Evolutionary conservation across 1,284 basidiomycete species (phyloP).

Genomic region (Apiotrichum mycotoxinovorans): DNA sequence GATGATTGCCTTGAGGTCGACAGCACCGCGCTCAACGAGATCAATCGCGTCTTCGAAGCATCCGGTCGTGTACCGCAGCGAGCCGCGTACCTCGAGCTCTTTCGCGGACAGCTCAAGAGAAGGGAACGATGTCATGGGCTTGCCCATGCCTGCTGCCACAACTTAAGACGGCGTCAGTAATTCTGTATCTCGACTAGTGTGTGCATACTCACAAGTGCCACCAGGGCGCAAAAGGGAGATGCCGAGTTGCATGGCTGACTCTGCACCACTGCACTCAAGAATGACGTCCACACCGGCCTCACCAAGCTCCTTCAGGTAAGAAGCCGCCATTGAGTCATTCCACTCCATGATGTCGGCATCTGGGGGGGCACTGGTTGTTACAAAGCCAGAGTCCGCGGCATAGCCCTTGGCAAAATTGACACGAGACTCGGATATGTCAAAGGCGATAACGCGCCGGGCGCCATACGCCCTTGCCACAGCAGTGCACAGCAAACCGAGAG

Average conservation of each 20-base stretch:
- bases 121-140: conserved; percentile 25
- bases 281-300: conserved; percentile 56
- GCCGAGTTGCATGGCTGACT: conserved; percentile 59
- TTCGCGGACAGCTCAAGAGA: conserved; percentile 51
- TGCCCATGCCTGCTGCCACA: conserved; percentile 29
- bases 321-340: conserved; percentile 44
- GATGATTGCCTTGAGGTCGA: conserved; percentile 55
- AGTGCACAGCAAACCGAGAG: conserved; percentile 84
- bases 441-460: conserved; percentile 69
- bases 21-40: conserved; percentile 52
- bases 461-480: conserved; percentile 84
- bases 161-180: conserved; percentile 12
- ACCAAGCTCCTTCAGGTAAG: conserved; percentile 47
- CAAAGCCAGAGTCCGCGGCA: conserved; percentile 55
- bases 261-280: conserved; percentile 58
- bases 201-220: conserved; percentile 30
- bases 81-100: conserved; percentile 64
- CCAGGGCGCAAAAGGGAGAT: conserved; percentile 61
- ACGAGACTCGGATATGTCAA: conserved; percentile 58
- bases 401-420: conserved; percentile 80
- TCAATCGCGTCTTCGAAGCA: conserved; percentile 52
- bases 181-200: no score
- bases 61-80: conserved; percentile 31
- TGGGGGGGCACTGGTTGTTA: conserved; percentile 24
- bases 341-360: conserved; percentile 62